Base-by-base conservation (phyloP, 768 basidiomycete species). In the Rhizopogon roseolus region DNA sequence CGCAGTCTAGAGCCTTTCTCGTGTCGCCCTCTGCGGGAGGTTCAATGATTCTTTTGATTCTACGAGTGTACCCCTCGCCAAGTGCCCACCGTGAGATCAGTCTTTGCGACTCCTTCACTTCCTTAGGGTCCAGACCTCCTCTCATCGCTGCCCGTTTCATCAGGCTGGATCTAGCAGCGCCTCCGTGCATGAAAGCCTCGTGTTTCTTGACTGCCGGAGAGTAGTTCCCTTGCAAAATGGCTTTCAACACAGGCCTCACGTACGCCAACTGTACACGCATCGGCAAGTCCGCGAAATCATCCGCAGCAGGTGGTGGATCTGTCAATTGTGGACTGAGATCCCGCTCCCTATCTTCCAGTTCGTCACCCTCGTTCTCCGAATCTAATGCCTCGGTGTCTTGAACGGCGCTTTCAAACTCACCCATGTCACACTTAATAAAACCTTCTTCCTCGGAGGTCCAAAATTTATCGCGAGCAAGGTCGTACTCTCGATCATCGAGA, bases 391-490 rank as follows among this genome's bases (percentile, higher is more conserved):
- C 67, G 0, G 22, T 56, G 4, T 57, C 59, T 29, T 70, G 62
- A 53, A 74, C 63, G 0, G 65, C 66, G 51, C 81, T 84, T 39
- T 77, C 74, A 61, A 80, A 82, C 49, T 76, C 57, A 17, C 88
- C 88, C 27, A 89, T 59, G 76, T 75, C 72, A 71, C 88, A 90
- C 6, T 70, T 78, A 19, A 68, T 74, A 66, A 90, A 91, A n/a
- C 71, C 82, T 2, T 77, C 72, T 54, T 89, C 78, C 19, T 78
- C 76, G 27, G 72, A 73, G 0, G 78, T 78, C 66, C 73, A 85
- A 65, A 91, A 88, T 71, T 69, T 73, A 27, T 73, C 71, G 36
- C 85, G 71, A 1, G 78, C 57, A 19, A 69, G 64, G 8, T 84
- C 65, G 7, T 67, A 55, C 54, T 69, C 64, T 41, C 67, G 56